Evolutionary conservation across 2,329 filamentous ascomycete genomes (phyloP), one percentile per base, ranked within the genome.

Genomic region (Talaromyces sp.): DNA sequence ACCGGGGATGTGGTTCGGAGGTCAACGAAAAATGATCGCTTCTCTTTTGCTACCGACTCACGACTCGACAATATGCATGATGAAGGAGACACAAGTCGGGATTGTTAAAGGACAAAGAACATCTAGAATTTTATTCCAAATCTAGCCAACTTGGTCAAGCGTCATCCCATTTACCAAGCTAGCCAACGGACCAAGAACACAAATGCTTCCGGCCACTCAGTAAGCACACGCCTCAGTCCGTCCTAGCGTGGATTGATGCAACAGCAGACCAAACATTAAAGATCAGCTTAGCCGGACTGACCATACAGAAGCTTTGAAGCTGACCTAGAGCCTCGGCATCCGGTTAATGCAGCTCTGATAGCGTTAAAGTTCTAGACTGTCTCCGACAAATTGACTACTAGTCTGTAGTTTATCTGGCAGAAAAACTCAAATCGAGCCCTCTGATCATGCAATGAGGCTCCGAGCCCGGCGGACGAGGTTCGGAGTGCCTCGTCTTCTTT

Each of bases 381-480:
- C 54, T 8, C 35, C 44, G 14, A 54, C 28, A 54, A 37, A 21
- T n/a, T n/a, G n/a, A n/a, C n/a, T n/a, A n/a, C 31, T 54, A 37
- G 21, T 54, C 5, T 35, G n/a, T 14, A 54, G 50, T 54, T 18
- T 54, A 54, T 54, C 50, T 54, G 35, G 25, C 37, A 31, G 18
- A 4, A 56, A 56, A 39, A 56, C 54, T 56, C 54, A 39, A 39
- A 39, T 21, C 54, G 40, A 25, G 18, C 33, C 14, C 52, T 12
- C 25, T 46, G 33, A 40, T 40, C 54, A 56, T 56, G 54, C 54
- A 40, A 56, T 23, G 35, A 56, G 35, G 33, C 54, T 39, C 54
- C 37, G 35, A 40, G 54, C 54, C 14, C 54, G 1, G 12, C 33
- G 11, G 21, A 39, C 16, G 35, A 23, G 21, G 28, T 40, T 40